Evolutionary conservation across 768 basidiomycete species (phyloP).

Genomic region (Xerocomus brunneocitrinus): DNA sequence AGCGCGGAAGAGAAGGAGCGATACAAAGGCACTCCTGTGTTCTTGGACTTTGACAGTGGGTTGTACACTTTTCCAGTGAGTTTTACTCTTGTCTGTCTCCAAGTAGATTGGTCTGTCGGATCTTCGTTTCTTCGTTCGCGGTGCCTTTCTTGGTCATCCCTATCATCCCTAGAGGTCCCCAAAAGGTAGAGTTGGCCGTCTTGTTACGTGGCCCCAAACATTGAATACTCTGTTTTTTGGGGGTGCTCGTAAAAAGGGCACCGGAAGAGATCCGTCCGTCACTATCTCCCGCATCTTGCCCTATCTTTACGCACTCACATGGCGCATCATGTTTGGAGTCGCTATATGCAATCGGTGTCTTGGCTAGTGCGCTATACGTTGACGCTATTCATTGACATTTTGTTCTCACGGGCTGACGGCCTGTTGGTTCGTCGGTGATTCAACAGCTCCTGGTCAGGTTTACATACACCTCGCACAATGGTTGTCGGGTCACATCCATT

Average conservation of each 20-base stretch:
- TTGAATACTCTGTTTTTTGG: not conserved
- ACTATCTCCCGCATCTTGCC: not conserved
- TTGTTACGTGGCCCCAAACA: not conserved
- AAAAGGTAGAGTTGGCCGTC: not conserved
- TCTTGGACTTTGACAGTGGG: constrained; percentile 67
- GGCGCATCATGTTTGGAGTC: not conserved
- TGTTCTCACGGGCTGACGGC: not conserved
- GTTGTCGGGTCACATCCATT: not conserved
- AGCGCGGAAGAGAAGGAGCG: constrained; percentile 56
- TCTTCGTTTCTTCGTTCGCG: not conserved
- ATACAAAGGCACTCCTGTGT: constrained; percentile 63
- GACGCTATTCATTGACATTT: not conserved
- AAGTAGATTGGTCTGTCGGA: not conserved
- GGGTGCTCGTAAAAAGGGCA: not conserved
- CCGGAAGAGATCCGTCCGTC: constrained; percentile 29
- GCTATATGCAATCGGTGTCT: not conserved
- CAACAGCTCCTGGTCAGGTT: not conserved
- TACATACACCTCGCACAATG: not conserved
- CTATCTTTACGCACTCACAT: not conserved
- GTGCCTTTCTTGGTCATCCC: not conserved
- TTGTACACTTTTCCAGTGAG: constrained; percentile 84
- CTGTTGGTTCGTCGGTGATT: not conserved
- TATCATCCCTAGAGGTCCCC: not conserved
- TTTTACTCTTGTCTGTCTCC: not conserved
- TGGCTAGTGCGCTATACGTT: not conserved